A percentile compares a stretch with the other conserved stretches of the same genome.
These are phyloP conservation scores for Castanopsis chinensis DNA, from an alignment of 306 rosid genomes.

Conservation along the genomic window DNA sequence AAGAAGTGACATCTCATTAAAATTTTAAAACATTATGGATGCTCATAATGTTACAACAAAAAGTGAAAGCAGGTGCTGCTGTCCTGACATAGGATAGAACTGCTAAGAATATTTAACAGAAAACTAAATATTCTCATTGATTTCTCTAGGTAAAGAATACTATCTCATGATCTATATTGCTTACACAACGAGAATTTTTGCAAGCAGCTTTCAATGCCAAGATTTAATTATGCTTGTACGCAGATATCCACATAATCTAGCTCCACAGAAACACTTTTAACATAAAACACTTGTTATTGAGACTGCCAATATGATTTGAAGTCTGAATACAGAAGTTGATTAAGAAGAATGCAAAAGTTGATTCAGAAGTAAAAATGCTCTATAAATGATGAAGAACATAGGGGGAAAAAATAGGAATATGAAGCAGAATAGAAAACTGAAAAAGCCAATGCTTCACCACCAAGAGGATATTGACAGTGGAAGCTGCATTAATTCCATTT, in stretches of 20 bases:
- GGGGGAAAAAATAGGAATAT: no score
- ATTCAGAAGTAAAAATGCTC: neutral
- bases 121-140: neutral
- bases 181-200: neutral
- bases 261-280: neutral
- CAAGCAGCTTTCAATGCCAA: neutral
- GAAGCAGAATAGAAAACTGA: no score
- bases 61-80: neutral
- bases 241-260: neutral
- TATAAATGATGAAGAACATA: neutral
- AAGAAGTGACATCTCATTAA: neutral
- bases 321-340: neutral
- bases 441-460: no score
- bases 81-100: neutral
- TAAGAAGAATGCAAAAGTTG: neutral
- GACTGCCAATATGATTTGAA: neutral
- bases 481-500: no score
- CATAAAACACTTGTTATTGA: neutral
- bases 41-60: neutral
- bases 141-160: neutral
- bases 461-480: no score
- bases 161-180: neutral
- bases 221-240: neutral
- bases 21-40: neutral
- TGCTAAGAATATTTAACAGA: neutral